Conservation (phyloP, 345 rosid species). For the Turritis glabra region DNA sequence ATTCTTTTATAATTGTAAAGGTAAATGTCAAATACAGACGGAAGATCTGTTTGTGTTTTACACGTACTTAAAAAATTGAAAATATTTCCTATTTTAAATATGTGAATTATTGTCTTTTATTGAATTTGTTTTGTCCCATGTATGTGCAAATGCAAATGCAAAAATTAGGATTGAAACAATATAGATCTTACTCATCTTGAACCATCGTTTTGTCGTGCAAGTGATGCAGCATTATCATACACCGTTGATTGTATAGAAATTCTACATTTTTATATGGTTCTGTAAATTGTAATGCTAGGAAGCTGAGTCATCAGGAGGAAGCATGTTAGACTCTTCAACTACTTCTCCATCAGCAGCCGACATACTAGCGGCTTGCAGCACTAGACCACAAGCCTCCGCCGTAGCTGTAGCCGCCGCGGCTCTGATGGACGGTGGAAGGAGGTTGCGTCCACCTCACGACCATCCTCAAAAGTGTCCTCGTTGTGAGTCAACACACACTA, state of each 20-base stretch:
- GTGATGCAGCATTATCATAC: background rate
- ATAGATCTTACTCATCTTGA: background rate
- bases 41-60: background rate
- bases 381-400: slow-evolving; percentile 69
- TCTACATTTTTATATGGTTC: slow-evolving; percentile 2
- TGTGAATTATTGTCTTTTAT: background rate
- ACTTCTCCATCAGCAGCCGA: slow-evolving; percentile 85
- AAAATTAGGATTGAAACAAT: background rate
- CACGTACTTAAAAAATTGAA: background rate
- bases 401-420: slow-evolving; percentile 39
- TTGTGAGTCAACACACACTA: slow-evolving; percentile 92
- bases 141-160: slow-evolving; percentile 3
- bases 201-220: slow-evolving; percentile 1
- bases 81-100: background rate
- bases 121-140: slow-evolving; percentile 8
- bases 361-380: slow-evolving; percentile 62
- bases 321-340: slow-evolving; percentile 41
- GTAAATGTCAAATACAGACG: slow-evolving; percentile 1
- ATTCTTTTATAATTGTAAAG: background rate
- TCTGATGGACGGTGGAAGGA: slow-evolving; percentile 84
- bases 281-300: slow-evolving; percentile 24
- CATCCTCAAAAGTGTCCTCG: slow-evolving; percentile 92
- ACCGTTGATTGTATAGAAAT: background rate
- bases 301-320: slow-evolving; percentile 44
- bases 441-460: slow-evolving; percentile 89